phyloP scores from a whole-genome alignment of 164 flowering plant genomes.

The Umbellularia californica region DNA sequence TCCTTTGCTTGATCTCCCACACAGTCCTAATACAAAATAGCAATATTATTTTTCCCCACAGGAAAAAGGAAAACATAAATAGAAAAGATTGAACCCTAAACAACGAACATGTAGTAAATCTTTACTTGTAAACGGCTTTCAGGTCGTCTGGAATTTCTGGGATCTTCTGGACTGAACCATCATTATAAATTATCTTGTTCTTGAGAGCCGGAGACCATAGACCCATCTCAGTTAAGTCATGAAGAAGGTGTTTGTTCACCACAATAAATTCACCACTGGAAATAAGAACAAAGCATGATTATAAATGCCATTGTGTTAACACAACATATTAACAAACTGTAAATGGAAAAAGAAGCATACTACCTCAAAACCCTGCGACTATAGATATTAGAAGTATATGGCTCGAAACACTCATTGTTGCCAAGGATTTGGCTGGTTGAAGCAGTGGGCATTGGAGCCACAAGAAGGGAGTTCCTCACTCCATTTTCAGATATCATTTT shows the following conservation, averaged over 20 bases:
- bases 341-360: constrained; percentile 25
- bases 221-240: constrained; percentile 96
- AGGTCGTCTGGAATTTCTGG: constrained; percentile 71
- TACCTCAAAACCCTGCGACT: constrained; percentile 93
- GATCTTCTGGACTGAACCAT: constrained; percentile 82
- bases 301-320: neutral
- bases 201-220: constrained; percentile 86
- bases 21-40: constrained; percentile 56
- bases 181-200: constrained; percentile 73
- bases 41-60: constrained; percentile 8
- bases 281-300: neutral
- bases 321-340: neutral
- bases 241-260: constrained; percentile 96
- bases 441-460: constrained; percentile 99
- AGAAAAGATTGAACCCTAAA: constrained; percentile 6
- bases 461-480: constrained; percentile 86
- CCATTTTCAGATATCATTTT: constrained; percentile 61
- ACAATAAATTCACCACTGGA: constrained; percentile 97
- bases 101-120: neutral
- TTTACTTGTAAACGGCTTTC: constrained; percentile 73
- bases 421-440: constrained; percentile 99
- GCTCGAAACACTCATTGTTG: constrained; percentile 97
- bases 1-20: constrained; percentile 96
- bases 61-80: neutral
- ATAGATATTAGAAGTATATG: constrained; percentile 95